Conservation (phyloP, 768 basidiomycete genomes). For the Inosperma sp. region DNA sequence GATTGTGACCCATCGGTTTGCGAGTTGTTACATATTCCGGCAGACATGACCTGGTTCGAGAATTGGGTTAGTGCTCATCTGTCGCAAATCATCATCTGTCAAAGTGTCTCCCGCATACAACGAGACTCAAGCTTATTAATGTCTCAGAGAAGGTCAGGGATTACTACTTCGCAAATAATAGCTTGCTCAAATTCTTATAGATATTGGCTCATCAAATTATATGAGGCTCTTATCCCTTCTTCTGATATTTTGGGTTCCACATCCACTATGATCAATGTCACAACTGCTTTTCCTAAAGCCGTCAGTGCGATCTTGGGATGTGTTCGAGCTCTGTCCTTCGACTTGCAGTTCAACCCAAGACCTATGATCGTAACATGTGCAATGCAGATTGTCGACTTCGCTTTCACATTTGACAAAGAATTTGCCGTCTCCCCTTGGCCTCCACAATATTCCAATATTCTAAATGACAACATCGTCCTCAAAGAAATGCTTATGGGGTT, state of each 20-base stretch:
- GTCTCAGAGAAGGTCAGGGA: slow-evolving; percentile 19
- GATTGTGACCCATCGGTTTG: slow-evolving; percentile 34
- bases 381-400: slow-evolving; percentile 33
- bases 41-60: slow-evolving; percentile 35
- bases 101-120: slow-evolving; percentile 25
- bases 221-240: slow-evolving; percentile 49
- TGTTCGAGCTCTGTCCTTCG: slow-evolving; percentile 39
- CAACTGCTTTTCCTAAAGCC: slow-evolving; percentile 37
- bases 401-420: slow-evolving; percentile 34
- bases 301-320: slow-evolving; percentile 41
- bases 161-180: neutral
- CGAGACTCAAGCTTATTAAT: slow-evolving; percentile 10
- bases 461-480: slow-evolving; percentile 15
- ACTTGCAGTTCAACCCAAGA: slow-evolving; percentile 28
- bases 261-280: slow-evolving; percentile 28
- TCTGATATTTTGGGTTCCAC: slow-evolving; percentile 42
- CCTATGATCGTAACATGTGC: slow-evolving; percentile 43
- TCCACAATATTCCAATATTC: slow-evolving; percentile 17
- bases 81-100: slow-evolving; percentile 46
- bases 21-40: slow-evolving; percentile 32
- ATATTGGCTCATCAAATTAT: slow-evolving; percentile 43
- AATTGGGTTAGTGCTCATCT: slow-evolving; percentile 41
- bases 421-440: slow-evolving; percentile 21
- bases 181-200: slow-evolving; percentile 27
- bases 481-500: slow-evolving; percentile 24